Evolutionary conservation across 2,329 filamentous ascomycete species (phyloP).

Genomic region (Ophiostoma novo-ulmi): DNA sequence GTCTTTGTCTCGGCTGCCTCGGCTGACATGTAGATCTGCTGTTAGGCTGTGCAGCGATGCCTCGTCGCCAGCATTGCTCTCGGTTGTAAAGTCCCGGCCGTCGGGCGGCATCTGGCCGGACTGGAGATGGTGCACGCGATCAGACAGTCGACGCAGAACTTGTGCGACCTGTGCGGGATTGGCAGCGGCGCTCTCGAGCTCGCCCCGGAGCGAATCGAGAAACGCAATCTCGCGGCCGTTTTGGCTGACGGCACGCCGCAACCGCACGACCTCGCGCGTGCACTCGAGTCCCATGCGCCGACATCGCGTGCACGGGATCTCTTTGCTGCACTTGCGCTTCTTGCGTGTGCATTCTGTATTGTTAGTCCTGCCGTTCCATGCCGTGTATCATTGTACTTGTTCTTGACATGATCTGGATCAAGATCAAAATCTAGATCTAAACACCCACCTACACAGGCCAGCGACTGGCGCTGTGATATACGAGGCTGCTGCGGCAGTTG

Average conservation of each 20-base stretch:
- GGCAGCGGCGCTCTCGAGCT: slow-evolving; percentile 20
- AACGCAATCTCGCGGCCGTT: slow-evolving; percentile 28
- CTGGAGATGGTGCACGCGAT: slow-evolving; percentile 25
- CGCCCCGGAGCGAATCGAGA: slow-evolving; percentile 23
- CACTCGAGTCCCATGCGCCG: slow-evolving; percentile 26
- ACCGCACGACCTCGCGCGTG: slow-evolving; percentile 27
- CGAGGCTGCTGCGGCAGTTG: slow-evolving; percentile 7
- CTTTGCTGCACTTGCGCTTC: slow-evolving; percentile 29
- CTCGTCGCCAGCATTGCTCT: background rate
- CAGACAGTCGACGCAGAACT: slow-evolving; percentile 23
- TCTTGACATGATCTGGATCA: background rate
- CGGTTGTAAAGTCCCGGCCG: background rate
- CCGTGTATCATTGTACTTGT: background rate
- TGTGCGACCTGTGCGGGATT: slow-evolving; percentile 11
- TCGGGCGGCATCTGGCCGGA: slow-evolving; percentile 19
- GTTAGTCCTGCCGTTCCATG: background rate
- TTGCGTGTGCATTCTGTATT: slow-evolving; percentile 27
- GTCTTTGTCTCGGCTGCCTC: background rate
- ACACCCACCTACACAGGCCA: slow-evolving; percentile 15
- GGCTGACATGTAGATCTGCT: slow-evolving; percentile 2
- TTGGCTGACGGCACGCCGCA: slow-evolving; percentile 27
- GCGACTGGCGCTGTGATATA: slow-evolving; percentile 18
- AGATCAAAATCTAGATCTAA: background rate
- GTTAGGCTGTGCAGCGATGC: background rate
- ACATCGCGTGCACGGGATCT: slow-evolving; percentile 28